Evolutionary conservation across 2,329 filamentous ascomycete species (phyloP), one percentile per base, ranked within the genome.

Genomic region (Penicillium sp.): DNA sequence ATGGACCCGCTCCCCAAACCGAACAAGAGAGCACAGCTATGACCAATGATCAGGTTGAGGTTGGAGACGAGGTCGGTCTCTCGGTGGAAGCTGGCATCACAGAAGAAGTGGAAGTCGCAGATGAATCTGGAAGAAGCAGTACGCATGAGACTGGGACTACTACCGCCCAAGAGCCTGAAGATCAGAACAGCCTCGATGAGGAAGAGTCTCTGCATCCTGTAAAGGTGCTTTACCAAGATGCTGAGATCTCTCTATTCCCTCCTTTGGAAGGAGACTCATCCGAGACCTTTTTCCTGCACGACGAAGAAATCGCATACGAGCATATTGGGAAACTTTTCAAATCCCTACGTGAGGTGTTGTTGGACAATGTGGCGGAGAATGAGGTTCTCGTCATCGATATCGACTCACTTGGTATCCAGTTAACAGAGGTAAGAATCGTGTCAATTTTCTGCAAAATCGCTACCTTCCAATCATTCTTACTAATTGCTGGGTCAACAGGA

Each of bases 171-270:
- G 55, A 56, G 32, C 34, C 9, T 6, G 45, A 53, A 13, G 40
- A 48, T 5, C 47, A 52, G 24, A 35, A 18, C 12, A 36, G 25
- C 13, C 12, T 41, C 28, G 46, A 47, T 18, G 43, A 50, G 13
- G 43, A 50, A 8, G 44, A 53, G 26, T 36, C 56, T 32, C 46
- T 73, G 11, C 66, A 78, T 62, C 72, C 76, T 40, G 72, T 82
- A 13, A 73, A 73, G 36, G 72, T 84, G 13, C 60, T 74, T n/a
- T 84, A 82, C 58, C 72, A 76, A 50, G 75, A 74, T 11, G 71
- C 69, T 43, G 75, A 80, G 46, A 80, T 82, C 52, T 78, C 75
- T 11, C 64, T 84, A 6, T 84, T 84, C 57, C 78, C 79, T 33
- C 79, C 77, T 3, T 68, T 69, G 24, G 73, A 75, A 50, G 71